Base-by-base conservation (phyloP, 306 rosid species). In the Ormosia semicastrata region DNA sequence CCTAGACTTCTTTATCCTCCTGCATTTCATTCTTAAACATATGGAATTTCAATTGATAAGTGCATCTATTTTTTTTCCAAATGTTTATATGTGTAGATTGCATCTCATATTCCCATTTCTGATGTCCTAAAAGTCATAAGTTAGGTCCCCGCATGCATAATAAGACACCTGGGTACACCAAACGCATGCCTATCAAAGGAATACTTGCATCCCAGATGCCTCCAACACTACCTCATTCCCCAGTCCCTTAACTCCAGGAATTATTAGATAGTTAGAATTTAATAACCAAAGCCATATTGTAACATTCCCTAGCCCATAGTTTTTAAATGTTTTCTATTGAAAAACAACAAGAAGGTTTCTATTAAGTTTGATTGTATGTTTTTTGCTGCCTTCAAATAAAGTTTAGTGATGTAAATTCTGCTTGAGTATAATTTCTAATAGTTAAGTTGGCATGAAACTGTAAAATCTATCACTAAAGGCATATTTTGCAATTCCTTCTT, bases 331-430 rank as follows among this genome's bases (percentile, higher is more conserved):
- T 30, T 15, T 33, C n/a, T 71, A 6, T 13, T 7, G 62, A 30
- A 24, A 33, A 50, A 14, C 17, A 49, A 49, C 3, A 49, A 71
- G 32, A 30, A 30, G 17, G 17, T 49, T 13, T 69, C 29, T 30
- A 33, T 50, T 47, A 7, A 9, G 40, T 24, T 46, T 69, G 39
- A 71, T 37, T 5, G n/a, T 24, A 32, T 50, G 4, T 41, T 24
- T 78, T 30, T 13, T 64, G 86, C 90, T 7, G 94, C 82, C 44
- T 89, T 77, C 50, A 41, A 87, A 14, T 86, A 80, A 81, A 70
- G 85, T 64, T 58, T 14, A 63, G 54, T 73, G 24, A 29, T 24
- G 15, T 44, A 34, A 59, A 37, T 74, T 60, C 40, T 53, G 30
- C 62, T 73, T 32, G 14, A 17, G 14, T 5, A 47, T 37, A 7